Conservation (phyloP, 2,329 filamentous ascomycete species). For the Hypoxylon sp. region DNA sequence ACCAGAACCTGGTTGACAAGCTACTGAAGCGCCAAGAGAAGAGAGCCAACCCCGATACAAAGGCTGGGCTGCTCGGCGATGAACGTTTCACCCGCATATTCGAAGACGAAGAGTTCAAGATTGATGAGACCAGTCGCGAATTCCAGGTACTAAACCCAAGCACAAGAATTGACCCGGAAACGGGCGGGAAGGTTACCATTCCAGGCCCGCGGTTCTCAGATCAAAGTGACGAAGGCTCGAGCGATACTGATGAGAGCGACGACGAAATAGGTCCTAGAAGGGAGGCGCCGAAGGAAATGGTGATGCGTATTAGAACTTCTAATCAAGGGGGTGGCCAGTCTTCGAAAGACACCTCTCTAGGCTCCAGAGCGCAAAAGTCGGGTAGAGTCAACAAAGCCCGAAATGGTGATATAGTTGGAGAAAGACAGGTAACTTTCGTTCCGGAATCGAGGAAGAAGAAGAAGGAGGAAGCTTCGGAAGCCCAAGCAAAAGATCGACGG, state of each 20-base stretch:
- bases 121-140: conserved; percentile 90
- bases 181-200: conserved; percentile 50
- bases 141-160: conserved; percentile 92
- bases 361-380: conserved; percentile 65
- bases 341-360: conserved; percentile 67
- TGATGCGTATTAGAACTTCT: conserved; percentile 77
- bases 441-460: conserved; percentile 69
- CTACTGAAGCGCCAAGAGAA: conserved; percentile 74
- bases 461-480: conserved; percentile 42
- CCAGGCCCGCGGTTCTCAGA: conserved; percentile 58
- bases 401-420: conserved; percentile 67
- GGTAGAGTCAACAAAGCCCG: conserved; percentile 60
- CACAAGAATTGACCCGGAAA: conserved; percentile 65
- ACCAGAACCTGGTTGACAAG: conserved; percentile 83
- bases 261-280: conserved; percentile 52
- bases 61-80: conserved; percentile 80
- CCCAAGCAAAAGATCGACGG: conserved; percentile 45
- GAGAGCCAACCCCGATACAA: conserved; percentile 67
- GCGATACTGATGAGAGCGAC: conserved; percentile 52
- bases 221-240: conserved; percentile 60
- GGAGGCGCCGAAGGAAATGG: conserved; percentile 55
- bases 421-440: conserved; percentile 79
- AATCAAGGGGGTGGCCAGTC: conserved; percentile 71
- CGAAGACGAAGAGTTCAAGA: conserved; percentile 90
- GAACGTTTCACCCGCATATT: conserved; percentile 90